These are phyloP conservation scores for Camelina sativa DNA, from an alignment of 345 rosid genomes.

Conservation along the genomic window DNA sequence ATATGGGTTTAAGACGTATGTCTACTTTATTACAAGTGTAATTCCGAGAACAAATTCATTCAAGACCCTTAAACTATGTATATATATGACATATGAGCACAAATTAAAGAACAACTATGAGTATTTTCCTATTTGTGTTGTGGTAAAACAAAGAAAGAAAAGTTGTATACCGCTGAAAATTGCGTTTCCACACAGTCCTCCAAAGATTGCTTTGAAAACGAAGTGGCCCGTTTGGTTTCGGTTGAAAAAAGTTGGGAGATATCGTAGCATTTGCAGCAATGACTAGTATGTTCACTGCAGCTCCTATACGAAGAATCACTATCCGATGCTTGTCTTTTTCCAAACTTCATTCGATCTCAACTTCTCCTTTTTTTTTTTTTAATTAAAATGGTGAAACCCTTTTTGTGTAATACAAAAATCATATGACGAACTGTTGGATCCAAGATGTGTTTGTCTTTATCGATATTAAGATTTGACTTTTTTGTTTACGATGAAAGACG, in stretches of 20 bases:
- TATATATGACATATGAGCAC: not conserved
- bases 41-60: not conserved
- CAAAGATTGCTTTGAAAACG: conserved; percentile 25
- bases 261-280: conserved; percentile 38
- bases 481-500: not conserved
- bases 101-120: not conserved
- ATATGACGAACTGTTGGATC: not conserved
- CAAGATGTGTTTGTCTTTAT: conserved; percentile 15
- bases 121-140: not conserved
- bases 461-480: not conserved
- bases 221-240: not conserved
- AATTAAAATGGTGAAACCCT: not conserved
- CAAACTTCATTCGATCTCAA: conserved; percentile 15
- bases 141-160: not conserved
- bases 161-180: conserved; percentile 13
- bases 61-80: not conserved
- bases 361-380: not conserved
- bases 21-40: not conserved
- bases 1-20: not conserved
- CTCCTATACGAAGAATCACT: conserved; percentile 4
- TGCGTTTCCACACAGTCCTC: conserved; percentile 11
- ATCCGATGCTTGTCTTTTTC: conserved; percentile 8
- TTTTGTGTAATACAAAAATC: not conserved
- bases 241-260: conserved; percentile 23
- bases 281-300: not conserved